Evolutionary conservation across 2,329 filamentous ascomycete species (phyloP).

Genomic region (Cladophialophora chaetospira): DNA sequence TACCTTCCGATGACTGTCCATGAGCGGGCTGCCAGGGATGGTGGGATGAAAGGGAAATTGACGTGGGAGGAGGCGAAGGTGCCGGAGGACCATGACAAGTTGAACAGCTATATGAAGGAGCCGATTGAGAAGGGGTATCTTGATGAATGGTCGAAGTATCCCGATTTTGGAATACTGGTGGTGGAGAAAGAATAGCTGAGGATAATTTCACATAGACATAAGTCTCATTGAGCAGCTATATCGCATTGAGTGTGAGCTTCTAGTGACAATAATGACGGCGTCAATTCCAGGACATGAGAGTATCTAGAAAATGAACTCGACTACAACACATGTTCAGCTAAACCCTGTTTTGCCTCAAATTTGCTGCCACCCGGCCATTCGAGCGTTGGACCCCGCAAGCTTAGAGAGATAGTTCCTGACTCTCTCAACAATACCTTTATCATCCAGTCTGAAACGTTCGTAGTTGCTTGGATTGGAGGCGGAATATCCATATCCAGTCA

Average conservation of each 20-base stretch:
- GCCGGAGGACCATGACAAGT: slow-evolving; percentile 15
- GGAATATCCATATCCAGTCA: slow-evolving; percentile 31
- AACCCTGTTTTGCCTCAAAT: too few relatives aligned
- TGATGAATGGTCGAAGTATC: slow-evolving; percentile 15
- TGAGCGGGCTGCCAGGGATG: slow-evolving; percentile 18
- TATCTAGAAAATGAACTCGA: too few relatives aligned
- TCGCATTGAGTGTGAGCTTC: too few relatives aligned
- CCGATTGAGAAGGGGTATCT: slow-evolving; percentile 11
- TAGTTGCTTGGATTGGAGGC: slow-evolving; percentile 26
- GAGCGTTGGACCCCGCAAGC: slow-evolving; percentile 12
- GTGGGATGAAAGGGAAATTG: slow-evolving; percentile 18
- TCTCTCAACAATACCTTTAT: background rate
- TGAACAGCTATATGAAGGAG: slow-evolving; percentile 7
- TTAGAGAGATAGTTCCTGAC: background rate
- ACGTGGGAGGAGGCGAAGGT: slow-evolving; percentile 13
- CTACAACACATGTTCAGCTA: too few relatives aligned
- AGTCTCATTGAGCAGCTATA: too few relatives aligned
- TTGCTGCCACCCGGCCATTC: slow-evolving; percentile 15
- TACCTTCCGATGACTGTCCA: slow-evolving; percentile 20
- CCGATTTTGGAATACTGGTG: slow-evolving; percentile 19
- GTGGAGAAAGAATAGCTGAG: slow-evolving; percentile 12
- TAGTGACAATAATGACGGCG: too few relatives aligned
- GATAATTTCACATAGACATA: too few relatives aligned
- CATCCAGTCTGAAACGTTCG: slow-evolving; percentile 18
- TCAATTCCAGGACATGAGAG: too few relatives aligned